phyloP scores from a whole-genome alignment of 805 yeast genomes.

The Ogataea pignaliae region DNA sequence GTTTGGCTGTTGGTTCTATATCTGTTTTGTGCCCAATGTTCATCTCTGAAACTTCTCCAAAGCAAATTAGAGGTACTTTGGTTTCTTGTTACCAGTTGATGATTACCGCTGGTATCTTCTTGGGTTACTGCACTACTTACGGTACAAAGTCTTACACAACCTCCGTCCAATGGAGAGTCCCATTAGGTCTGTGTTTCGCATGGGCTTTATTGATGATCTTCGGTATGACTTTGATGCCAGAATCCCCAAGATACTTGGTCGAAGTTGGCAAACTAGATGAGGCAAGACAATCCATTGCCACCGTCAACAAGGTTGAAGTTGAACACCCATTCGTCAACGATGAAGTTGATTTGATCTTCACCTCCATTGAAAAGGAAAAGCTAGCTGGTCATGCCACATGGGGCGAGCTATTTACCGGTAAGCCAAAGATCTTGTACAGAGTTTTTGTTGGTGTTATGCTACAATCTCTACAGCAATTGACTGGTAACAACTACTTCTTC shows the following conservation, averaged over 20 bases:
- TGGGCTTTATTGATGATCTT: constrained; percentile 47
- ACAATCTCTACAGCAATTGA: constrained; percentile 58
- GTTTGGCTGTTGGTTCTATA: constrained; percentile 52
- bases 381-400: constrained; percentile 63
- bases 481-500: constrained; percentile 64
- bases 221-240: constrained; percentile 61
- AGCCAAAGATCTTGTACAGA: constrained; percentile 56
- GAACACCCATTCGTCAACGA: constrained; percentile 52
- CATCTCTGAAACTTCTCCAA: constrained; percentile 68
- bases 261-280: constrained; percentile 45
- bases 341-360: constrained; percentile 51
- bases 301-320: constrained; percentile 48
- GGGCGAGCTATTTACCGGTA: constrained; percentile 58
- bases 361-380: constrained; percentile 58
- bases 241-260: constrained; percentile 62
- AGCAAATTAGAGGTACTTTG: constrained; percentile 64
- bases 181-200: constrained; percentile 46
- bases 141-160: constrained; percentile 51
- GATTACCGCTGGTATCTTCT: constrained; percentile 66
- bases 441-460: constrained; percentile 53
- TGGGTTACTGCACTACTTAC: constrained; percentile 64
- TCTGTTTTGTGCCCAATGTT: constrained; percentile 53
- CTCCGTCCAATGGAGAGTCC: constrained; percentile 65
- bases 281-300: constrained; percentile 52
- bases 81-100: constrained; percentile 67